Evolutionary conservation across 1,284 basidiomycete species (phyloP), one percentile per base, ranked within the genome.

Genomic region (Lentinula novae-zelandiae): DNA sequence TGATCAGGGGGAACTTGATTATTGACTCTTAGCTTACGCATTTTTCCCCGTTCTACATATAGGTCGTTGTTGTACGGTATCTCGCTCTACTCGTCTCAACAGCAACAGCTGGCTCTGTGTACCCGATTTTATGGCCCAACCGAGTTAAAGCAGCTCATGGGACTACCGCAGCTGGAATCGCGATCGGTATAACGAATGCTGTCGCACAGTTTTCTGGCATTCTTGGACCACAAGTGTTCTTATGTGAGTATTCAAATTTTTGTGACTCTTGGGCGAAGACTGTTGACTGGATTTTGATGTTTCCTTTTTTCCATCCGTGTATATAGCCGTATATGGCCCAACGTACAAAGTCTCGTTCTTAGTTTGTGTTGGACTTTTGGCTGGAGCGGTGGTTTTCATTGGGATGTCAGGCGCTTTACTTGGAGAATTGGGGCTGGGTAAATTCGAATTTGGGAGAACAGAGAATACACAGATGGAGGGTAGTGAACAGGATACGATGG

Each of bases 131-230:
- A 2, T 67, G 66, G 66, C 65, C 66, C 2, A 63, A 63, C 33
- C 65, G 66, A 17, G 62, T 67, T 7, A 60, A 65, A 53, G 65
- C 66, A 9, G 48, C 64, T 12, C 57, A 60, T 13, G 66, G 66
- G 10, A 67, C 66, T 38, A 64, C 65, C 13, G 64, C 61, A 40
- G 62, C 65, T 17, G 66, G 65, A 1, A 50, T 67, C 5, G 63
- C 54, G 40, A 66, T 67, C 40, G 65, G 65, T 54, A 42, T 60
- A 31, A 58, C 58, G 17, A 60, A 63, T 52, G 62, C 62, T 7
- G 31, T 58, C 1, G 58, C 62, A 12, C 58, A 60, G 39, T 63
- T 58, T 40, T 60, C 59, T 34, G 62, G 59, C 3, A 63, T 63
- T 15, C 44, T 63, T n/a, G 62, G 59, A 7, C 62, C 62, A 6